phyloP scores from a whole-genome alignment of 2,329 filamentous ascomycete species.

The Ceratocystis cacaofunesta region DNA sequence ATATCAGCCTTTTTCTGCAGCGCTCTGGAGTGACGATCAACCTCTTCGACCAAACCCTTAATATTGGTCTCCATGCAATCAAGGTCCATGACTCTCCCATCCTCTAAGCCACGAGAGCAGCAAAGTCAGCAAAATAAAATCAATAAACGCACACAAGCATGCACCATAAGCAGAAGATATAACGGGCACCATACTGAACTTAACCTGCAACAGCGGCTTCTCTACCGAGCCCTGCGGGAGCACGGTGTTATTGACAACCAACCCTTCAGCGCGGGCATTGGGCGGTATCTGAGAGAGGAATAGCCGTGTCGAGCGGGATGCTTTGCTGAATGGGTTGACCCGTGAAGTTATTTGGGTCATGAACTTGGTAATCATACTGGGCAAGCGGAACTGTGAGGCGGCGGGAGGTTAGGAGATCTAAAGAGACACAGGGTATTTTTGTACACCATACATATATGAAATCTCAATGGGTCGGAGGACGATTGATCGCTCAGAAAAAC shows the following conservation, averaged over 20 bases:
- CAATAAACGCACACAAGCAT: not conserved
- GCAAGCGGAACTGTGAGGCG: conserved; percentile 1
- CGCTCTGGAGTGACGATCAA: conserved; percentile 73
- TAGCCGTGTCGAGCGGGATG: conserved; percentile 68
- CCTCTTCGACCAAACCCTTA: conserved; percentile 72
- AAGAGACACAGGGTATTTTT: not conserved
- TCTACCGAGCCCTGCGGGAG: conserved; percentile 56
- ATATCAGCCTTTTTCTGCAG: conserved; percentile 75
- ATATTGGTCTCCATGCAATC: conserved; percentile 71
- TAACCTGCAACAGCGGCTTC: conserved; percentile 55
- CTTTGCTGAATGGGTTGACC: conserved; percentile 82
- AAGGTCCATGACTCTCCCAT: conserved; percentile 78
- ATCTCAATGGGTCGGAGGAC: not conserved
- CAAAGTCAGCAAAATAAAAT: not conserved
- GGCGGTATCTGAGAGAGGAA: conserved; percentile 78
- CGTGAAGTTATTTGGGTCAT: conserved; percentile 69
- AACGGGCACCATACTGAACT: conserved; percentile 55
- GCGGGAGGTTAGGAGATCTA: not conserved
- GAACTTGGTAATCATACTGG: conserved; percentile 68
- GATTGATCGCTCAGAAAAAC: not conserved
- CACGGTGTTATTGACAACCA: conserved; percentile 65
- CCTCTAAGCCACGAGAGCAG: conserved; percentile 42
- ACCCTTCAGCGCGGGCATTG: conserved; percentile 54
- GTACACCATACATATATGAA: no score
- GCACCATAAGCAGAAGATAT: conserved; percentile 7